Evolutionary conservation across 2,329 filamentous ascomycete genomes (phyloP).

Genomic region (Apiospora pterosperma): DNA sequence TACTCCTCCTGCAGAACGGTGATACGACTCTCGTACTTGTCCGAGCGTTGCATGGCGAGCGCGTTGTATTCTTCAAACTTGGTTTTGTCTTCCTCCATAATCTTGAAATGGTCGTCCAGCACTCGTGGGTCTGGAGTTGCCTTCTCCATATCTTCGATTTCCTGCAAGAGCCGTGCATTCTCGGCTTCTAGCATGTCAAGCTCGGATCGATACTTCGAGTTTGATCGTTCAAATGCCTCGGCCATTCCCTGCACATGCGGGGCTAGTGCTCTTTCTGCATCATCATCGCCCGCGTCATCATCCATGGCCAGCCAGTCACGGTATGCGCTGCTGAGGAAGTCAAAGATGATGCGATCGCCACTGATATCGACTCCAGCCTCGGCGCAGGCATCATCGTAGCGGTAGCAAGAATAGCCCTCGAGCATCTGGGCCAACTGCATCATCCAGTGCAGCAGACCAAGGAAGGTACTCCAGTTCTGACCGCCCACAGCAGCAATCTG

Average conservation of each 20-base stretch:
- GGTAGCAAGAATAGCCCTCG: slow-evolving; percentile 72
- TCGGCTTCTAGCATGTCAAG: slow-evolving; percentile 84
- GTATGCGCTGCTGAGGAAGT: slow-evolving; percentile 87
- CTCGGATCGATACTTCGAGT: slow-evolving; percentile 80
- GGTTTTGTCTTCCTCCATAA: slow-evolving; percentile 88
- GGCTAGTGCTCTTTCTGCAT: slow-evolving; percentile 71
- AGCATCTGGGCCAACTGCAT: slow-evolving; percentile 97
- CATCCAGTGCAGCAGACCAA: slow-evolving; percentile 96
- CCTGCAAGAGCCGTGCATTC: slow-evolving; percentile 73
- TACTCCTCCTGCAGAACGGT: slow-evolving; percentile 84
- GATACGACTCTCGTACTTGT: slow-evolving; percentile 82
- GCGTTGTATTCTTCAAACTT: slow-evolving; percentile 97
- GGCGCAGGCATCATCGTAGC: slow-evolving; percentile 85
- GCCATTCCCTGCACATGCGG: slow-evolving; percentile 90
- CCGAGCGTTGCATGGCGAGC: slow-evolving; percentile 76
- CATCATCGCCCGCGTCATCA: slow-evolving; percentile 83
- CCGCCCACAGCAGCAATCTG: slow-evolving; percentile 93
- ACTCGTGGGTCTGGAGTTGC: slow-evolving; percentile 78
- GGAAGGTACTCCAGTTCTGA: slow-evolving; percentile 94
- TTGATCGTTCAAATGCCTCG: slow-evolving; percentile 77
- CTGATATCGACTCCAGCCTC: slow-evolving; percentile 85
- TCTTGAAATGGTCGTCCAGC: slow-evolving; percentile 85
- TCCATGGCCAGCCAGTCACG: slow-evolving; percentile 92
- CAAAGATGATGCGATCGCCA: slow-evolving; percentile 89
- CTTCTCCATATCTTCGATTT: slow-evolving; percentile 88